Percentiles rank a stretch among this genome's conserved stretches.
These are phyloP conservation scores for Scenedesmus sp. DNA, from an alignment of 163 green algal species.

Conservation along the genomic window DNA sequence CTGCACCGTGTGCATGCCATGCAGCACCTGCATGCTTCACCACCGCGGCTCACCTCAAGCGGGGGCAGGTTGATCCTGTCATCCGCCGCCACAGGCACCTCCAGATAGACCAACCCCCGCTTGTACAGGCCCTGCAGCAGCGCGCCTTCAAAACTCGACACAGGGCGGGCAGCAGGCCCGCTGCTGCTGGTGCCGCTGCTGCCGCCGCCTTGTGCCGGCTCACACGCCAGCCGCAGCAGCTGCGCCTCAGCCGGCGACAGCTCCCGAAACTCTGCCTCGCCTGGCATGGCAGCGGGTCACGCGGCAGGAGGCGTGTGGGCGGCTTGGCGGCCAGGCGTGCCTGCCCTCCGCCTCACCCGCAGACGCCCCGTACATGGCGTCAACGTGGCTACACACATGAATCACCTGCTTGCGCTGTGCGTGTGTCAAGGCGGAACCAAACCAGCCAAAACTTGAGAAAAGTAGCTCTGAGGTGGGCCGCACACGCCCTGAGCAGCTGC, in stretches of 20 bases:
- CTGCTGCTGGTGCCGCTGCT: constrained; percentile 16
- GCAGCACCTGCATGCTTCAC: neutral
- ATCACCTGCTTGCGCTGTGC: too few relatives aligned
- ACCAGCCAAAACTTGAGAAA: too few relatives aligned
- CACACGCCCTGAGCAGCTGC: too few relatives aligned
- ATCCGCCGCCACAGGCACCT: constrained; percentile 83
- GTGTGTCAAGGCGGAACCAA: too few relatives aligned
- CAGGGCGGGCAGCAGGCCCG: neutral
- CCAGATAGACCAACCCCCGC: constrained; percentile 87
- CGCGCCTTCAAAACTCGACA: constrained; percentile 26
- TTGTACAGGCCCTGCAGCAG: constrained; percentile 76
- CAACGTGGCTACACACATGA: too few relatives aligned
- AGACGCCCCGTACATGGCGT: too few relatives aligned
- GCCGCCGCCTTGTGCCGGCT: neutral
- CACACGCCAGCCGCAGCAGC: constrained; percentile 44
- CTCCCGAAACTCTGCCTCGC: constrained; percentile 80
- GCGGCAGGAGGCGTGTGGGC: too few relatives aligned
- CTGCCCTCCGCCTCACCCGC: constrained; percentile 64
- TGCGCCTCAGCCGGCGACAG: constrained; percentile 79
- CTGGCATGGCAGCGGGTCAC: too few relatives aligned
- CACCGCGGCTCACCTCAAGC: constrained; percentile 69
- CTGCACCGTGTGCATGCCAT: neutral
- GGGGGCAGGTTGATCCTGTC: constrained; percentile 92
- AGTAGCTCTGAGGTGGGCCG: too few relatives aligned
- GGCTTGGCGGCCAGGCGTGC: too few relatives aligned